Conservation (phyloP, 495 filamentous ascomycete genomes). For the Tuber microsphaerosporum region DNA sequence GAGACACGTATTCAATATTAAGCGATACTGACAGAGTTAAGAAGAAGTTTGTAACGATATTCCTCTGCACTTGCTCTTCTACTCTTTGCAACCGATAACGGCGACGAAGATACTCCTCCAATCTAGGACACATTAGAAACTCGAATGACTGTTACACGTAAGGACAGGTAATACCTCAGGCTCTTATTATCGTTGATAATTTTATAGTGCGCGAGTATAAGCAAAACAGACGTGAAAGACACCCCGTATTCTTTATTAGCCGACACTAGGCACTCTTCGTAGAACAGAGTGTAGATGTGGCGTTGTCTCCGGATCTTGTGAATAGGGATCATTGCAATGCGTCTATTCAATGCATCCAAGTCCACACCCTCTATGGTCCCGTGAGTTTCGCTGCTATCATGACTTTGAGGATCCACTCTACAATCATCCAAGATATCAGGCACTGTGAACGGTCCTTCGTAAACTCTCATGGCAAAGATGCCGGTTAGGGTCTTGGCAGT, state of each 20-base stretch:
- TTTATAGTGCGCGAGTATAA: conserved; percentile 98
- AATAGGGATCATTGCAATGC: conserved; percentile 70
- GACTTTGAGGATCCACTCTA: conserved; percentile 51
- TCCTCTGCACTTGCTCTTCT: conserved; percentile 87
- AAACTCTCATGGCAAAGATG: conserved; percentile 95
- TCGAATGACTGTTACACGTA: background rate
- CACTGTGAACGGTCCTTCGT: conserved; percentile 82
- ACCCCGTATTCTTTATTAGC: conserved; percentile 82
- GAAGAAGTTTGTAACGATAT: conserved; percentile 89
- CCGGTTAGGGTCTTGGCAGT: conserved; percentile 69
- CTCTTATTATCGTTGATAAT: conserved; percentile 98
- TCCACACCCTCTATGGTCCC: conserved; percentile 66
- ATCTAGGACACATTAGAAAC: conserved; percentile 31
- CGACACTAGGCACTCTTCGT: conserved; percentile 90
- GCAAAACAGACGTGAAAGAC: conserved; percentile 84
- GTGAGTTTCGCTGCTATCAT: conserved; percentile 39
- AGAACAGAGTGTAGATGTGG: conserved; percentile 79
- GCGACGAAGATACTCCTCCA: conserved; percentile 92
- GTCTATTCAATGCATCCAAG: conserved; percentile 63
- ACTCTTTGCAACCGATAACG: conserved; percentile 85
- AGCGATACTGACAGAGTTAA: conserved; percentile 62
- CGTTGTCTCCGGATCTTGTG: conserved; percentile 64
- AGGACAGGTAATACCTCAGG: conserved; percentile 53
- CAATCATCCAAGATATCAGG: conserved; percentile 74
- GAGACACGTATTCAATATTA: background rate